A percentile compares a stretch with the other conserved stretches of the same genome.
Evolutionary conservation across 139 green algal species (phyloP).

Genomic region (Chlorella sp.): DNA sequence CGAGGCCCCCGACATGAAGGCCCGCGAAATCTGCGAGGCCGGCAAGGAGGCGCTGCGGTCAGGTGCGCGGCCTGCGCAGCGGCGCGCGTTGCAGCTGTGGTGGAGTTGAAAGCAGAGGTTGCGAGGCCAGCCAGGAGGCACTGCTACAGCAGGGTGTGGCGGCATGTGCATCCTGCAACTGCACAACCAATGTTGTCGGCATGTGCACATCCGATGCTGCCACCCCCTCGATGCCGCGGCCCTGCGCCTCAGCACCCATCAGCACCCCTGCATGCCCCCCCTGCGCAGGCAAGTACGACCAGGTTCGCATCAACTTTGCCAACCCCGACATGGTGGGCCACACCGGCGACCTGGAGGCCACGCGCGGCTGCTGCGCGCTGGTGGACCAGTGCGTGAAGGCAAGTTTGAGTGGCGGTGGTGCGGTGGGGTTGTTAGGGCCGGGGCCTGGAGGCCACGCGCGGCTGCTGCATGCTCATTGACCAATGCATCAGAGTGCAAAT

Average conservation of each 20-base stretch:
- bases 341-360: constrained; percentile 81
- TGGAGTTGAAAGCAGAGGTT: background rate
- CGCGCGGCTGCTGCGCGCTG: constrained; percentile 61
- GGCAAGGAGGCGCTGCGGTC: constrained; percentile 85
- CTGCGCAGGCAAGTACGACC: constrained; percentile 34
- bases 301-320: constrained; percentile 39
- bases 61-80: constrained; percentile 8
- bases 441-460: constrained; percentile 55
- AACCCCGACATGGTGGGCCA: constrained; percentile 89
- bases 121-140: too few species aligned
- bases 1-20: constrained; percentile 94
- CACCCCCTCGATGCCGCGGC: too few species aligned
- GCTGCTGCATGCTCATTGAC: constrained; percentile 72
- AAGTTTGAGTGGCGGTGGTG: background rate
- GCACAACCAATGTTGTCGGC: too few species aligned
- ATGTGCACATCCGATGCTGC: too few species aligned
- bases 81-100: background rate
- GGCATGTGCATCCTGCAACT: too few species aligned
- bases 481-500: constrained; percentile 62
- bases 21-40: constrained; percentile 88
- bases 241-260: background rate
- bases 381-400: constrained; percentile 81
- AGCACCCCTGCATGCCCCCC: background rate
- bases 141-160: too few species aligned
- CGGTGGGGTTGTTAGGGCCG: background rate